Conservation (phyloP, 495 filamentous ascomycete genomes). For the Astrothelium macrocarpum region DNA sequence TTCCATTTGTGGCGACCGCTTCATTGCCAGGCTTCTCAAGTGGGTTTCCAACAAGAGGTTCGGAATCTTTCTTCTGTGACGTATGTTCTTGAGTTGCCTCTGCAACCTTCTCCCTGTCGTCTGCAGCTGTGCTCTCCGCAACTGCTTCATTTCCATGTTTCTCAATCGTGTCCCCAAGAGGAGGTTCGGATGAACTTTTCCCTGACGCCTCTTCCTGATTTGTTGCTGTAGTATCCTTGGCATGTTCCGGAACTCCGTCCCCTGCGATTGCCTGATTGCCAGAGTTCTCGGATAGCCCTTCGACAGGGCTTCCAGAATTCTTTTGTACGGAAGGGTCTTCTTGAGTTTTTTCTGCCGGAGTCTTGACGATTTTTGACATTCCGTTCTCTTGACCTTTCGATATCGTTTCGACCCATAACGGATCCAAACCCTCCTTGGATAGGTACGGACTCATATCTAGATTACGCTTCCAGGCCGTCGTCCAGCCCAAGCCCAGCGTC, state of each 20-base stretch:
- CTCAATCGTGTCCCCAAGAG: too few species aligned
- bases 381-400: not conserved
- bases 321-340: too few species aligned
- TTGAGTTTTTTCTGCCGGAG: not conserved
- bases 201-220: too few species aligned
- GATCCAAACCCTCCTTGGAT: slow-evolving; percentile 28
- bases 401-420: slow-evolving; percentile 21
- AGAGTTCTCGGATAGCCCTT: too few species aligned
- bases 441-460: slow-evolving; percentile 28
- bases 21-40: too few species aligned
- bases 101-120: not conserved
- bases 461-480: slow-evolving; percentile 14
- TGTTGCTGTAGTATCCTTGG: too few species aligned
- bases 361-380: not conserved
- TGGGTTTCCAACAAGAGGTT: not conserved
- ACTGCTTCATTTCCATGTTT: too few species aligned
- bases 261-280: not conserved
- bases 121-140: too few species aligned
- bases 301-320: too few species aligned
- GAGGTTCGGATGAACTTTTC: too few species aligned
- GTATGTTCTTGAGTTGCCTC: not conserved
- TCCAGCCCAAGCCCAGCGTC: slow-evolving; percentile 27
- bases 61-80: not conserved
- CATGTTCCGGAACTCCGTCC: not conserved
- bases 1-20: too few species aligned